Evolutionary conservation across 805 yeast genomes (phyloP), one percentile per base, ranked within the genome.

Genomic region (Helenozyma rhizophorensis): DNA sequence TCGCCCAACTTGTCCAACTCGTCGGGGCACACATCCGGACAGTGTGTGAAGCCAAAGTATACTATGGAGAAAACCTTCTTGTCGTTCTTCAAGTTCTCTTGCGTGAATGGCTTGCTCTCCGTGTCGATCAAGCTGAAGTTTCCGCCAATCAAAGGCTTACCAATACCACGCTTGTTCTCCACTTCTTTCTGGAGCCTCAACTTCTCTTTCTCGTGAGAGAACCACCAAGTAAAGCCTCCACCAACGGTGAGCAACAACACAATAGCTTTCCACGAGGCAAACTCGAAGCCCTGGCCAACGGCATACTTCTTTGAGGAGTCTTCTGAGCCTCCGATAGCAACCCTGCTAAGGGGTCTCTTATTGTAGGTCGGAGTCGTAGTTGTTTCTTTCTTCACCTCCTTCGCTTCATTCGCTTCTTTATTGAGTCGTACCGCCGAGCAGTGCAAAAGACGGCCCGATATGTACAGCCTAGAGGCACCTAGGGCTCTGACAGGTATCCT

Each of bases 21-120:
- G 58, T 93, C 98, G 9, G 98, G 98, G 60, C 98, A 93, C 33
- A 93, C 89, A 61, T 93, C 98, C 6, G 98, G 98, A 63, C 98
- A 93, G 62, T 89, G 89, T 4, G 96, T 84, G 66, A 93, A 93
- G 0, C 98, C 98, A 62, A 93, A 93, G 58, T 93, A 93, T n/a
- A 90, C 59, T 28, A 93, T 65, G 9, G 90, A 77, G 60, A 88
- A 93, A 55, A 76, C 81, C 41, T 60, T 61, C 4, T 60, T 45
- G 36, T 62, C 56, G 21, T 89, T 93, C 41, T 74, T 60, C 51
- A 93, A 64, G 47, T 90, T 72, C 41, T 85, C 68, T 17, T 87
- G 78, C 1, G 96, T 87, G 58, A 93, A 93, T 13, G 56, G 59
- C 17, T 81, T 60, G 23, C 89, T 88, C 32, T 87, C 62, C 21